phyloP scores from a whole-genome alignment of 2,329 filamentous ascomycete species.

The Sphaerulina vaccinii region DNA sequence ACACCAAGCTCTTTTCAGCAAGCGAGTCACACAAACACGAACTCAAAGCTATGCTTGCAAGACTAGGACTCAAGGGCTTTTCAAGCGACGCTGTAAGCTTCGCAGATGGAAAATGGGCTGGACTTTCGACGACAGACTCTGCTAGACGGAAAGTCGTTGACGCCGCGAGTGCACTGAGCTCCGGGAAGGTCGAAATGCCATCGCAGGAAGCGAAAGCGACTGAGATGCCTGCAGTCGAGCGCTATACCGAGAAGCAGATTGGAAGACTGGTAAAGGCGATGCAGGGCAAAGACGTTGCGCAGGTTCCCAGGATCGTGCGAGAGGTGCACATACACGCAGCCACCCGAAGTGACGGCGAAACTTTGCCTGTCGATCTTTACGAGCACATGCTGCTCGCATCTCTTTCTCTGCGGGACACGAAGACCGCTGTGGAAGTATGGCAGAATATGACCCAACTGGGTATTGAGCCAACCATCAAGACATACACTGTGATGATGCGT shows the following conservation, averaged over 20 bases:
- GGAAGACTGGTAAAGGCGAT: slow-evolving; percentile 15
- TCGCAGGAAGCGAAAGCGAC: not conserved
- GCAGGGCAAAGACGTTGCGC: not conserved
- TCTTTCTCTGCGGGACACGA: slow-evolving; percentile 44
- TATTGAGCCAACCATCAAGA: slow-evolving; percentile 59
- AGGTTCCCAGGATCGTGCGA: slow-evolving; percentile 4
- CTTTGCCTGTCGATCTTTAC: slow-evolving; percentile 32
- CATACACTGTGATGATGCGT: slow-evolving; percentile 72
- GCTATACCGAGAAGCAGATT: slow-evolving; percentile 14
- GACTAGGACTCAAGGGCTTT: not conserved
- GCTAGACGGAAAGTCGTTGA: not conserved
- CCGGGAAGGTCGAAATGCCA: not conserved
- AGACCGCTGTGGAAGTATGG: slow-evolving; percentile 55
- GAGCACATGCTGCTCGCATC: slow-evolving; percentile 49
- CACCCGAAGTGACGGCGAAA: slow-evolving; percentile 1
- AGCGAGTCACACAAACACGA: not conserved
- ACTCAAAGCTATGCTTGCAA: slow-evolving; percentile 5
- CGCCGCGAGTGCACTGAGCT: not conserved
- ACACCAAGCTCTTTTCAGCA: not conserved
- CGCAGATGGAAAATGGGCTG: not conserved
- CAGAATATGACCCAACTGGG: slow-evolving; percentile 56
- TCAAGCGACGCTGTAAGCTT: not conserved
- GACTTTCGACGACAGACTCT: not conserved
- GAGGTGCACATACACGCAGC: slow-evolving; percentile 12
- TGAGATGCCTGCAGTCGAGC: slow-evolving; percentile 1